Conservation (phyloP, 495 filamentous ascomycete genomes). For the Copromyces sp. region DNA sequence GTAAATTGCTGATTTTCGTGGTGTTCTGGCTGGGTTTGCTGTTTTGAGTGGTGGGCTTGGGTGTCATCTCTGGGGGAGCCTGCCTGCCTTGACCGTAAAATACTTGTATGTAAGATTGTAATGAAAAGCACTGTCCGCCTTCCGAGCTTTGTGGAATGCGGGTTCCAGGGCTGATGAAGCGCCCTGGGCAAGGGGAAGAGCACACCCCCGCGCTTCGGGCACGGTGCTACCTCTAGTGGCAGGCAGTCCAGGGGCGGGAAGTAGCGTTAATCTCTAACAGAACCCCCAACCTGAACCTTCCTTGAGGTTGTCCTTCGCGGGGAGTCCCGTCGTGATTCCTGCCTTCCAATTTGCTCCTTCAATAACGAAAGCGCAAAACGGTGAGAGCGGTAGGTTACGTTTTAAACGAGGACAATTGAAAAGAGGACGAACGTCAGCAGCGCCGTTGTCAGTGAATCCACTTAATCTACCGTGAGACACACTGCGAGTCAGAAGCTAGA, state of each 20-base stretch:
- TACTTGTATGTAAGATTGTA: neutral
- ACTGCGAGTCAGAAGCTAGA: neutral
- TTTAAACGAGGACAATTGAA: neutral
- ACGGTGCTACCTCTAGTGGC: neutral
- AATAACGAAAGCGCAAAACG: neutral
- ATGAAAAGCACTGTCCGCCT: neutral
- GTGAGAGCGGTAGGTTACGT: neutral
- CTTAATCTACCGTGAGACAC: neutral
- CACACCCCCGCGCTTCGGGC: neutral
- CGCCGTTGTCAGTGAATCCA: neutral
- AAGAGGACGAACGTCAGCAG: neutral
- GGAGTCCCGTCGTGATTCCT: neutral
- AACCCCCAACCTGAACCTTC: neutral
- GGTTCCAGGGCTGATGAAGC: neutral
- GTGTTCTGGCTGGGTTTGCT: no score
- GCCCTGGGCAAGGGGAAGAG: neutral
- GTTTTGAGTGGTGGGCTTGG: no score
- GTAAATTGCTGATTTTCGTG: no score
- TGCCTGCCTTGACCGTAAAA: neutral
- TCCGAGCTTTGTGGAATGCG: neutral
- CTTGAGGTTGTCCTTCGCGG: neutral
- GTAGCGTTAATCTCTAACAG: neutral
- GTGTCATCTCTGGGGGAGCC: no score
- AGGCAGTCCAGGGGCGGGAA: neutral
- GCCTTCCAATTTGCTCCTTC: neutral